Base-by-base conservation (phyloP, 2,329 filamentous ascomycete genomes). In the Penicillium sumatraense region DNA sequence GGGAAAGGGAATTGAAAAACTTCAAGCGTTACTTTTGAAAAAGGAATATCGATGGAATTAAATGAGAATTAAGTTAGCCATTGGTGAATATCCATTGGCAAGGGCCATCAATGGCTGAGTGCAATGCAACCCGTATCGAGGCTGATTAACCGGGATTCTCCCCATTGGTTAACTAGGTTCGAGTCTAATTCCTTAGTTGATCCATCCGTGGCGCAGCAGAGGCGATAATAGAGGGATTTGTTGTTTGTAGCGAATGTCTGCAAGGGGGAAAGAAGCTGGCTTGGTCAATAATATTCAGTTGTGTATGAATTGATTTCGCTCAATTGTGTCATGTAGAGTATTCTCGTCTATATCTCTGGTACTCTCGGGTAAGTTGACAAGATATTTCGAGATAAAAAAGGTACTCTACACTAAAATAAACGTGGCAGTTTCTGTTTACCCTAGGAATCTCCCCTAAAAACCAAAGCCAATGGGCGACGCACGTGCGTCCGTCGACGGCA, bases 401-500 rank as follows among this genome's bases (percentile, higher is more conserved):
- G n/a, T n/a, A n/a, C n/a, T n/a, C n/a, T n/a, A n/a, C n/a, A n/a
- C n/a, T n/a, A n/a, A n/a, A n/a, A n/a, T n/a, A n/a, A n/a, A n/a
- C n/a, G n/a, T n/a, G n/a, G n/a, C n/a, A n/a, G n/a, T n/a, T n/a
- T n/a, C n/a, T n/a, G n/a, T n/a, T n/a, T n/a, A n/a, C n/a, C n/a
- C n/a, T n/a, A n/a, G 16, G 20, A 21, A 16, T 40, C 8, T 9
- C 44, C 61, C 29, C n/a, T n/a, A n/a, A n/a, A n/a, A 31, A 31
- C 11, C 29, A 31, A 31, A 31, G 54, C 61, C 59, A 59, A 63
- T 58, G 36, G 29, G 46, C 14, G 48, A 24, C 51, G 57, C 62
- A 65, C 62, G 62, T 65, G 62, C 56, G 16, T 20, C 36, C 6
- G 13, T 2, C n/a, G 27, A 18, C 51, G 33, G 51, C 16, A 41